These are phyloP conservation scores for Periconia digitata DNA, from an alignment of 2,329 filamentous ascomycete genomes.

Conservation along the genomic window DNA sequence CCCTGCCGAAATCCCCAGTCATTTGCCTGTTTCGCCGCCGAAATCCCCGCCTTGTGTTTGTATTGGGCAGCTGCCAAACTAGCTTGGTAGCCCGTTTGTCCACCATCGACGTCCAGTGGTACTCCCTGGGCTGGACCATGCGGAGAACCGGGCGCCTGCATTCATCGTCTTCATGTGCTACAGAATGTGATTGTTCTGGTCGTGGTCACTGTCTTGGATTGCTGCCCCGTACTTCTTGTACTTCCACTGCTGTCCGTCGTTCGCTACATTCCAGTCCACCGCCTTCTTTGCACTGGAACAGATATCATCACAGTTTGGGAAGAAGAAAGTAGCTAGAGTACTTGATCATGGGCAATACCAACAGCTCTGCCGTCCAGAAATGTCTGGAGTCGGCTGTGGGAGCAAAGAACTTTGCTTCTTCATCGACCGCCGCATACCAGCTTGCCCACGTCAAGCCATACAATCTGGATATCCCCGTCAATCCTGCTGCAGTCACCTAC, in stretches of 20 bases:
- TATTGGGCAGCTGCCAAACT: background rate
- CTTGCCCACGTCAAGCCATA: slow-evolving; percentile 38
- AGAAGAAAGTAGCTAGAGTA: background rate
- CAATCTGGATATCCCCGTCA: slow-evolving; percentile 39
- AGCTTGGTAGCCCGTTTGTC: background rate
- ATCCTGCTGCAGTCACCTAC: slow-evolving; percentile 59
- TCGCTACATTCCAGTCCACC: background rate
- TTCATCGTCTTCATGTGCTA: background rate
- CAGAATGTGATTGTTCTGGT: background rate
- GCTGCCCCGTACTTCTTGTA: background rate
- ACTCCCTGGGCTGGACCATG: background rate
- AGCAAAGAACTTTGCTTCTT: slow-evolving; percentile 25
- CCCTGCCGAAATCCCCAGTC: background rate
- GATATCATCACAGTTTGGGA: too few relatives aligned
- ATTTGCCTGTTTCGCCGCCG: background rate
- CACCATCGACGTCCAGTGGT: background rate
- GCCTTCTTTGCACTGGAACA: background rate
- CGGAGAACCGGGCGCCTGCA: background rate
- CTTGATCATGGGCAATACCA: slow-evolving; percentile 31
- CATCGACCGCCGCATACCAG: slow-evolving; percentile 29
- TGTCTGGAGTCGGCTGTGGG: slow-evolving; percentile 34
- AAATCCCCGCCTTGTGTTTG: background rate
- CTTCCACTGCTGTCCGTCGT: background rate
- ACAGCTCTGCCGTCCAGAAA: slow-evolving; percentile 28
- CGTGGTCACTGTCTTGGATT: background rate